phyloP scores from a whole-genome alignment of 805 yeast species.

The Myxozyma mucilagina region DNA sequence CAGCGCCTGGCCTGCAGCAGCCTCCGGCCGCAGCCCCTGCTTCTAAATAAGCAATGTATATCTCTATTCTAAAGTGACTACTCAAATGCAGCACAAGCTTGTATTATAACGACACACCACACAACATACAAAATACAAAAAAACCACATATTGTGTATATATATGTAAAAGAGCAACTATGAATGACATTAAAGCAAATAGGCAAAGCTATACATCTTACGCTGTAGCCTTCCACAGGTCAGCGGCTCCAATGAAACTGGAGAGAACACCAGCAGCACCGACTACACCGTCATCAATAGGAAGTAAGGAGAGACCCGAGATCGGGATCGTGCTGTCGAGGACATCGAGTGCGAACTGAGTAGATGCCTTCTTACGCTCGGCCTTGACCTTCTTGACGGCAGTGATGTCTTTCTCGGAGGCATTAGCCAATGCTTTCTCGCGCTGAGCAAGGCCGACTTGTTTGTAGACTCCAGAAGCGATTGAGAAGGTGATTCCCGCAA shows the following conservation, averaged over 20 bases:
- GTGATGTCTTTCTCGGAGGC: constrained; percentile 44
- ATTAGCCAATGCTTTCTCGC: constrained; percentile 39
- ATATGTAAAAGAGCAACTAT: neutral
- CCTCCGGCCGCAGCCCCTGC: neutral
- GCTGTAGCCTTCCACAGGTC: constrained; percentile 34
- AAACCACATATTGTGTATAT: neutral
- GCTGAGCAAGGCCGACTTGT: constrained; percentile 47
- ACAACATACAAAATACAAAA: neutral
- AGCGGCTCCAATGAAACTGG: constrained; percentile 70
- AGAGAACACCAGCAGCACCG: constrained; percentile 80
- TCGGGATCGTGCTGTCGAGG: constrained; percentile 73
- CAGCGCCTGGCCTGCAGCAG: constrained; percentile 3
- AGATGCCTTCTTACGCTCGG: constrained; percentile 50
- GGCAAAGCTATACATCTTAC: neutral
- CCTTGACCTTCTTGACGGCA: constrained; percentile 44
- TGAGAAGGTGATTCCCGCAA: constrained; percentile 65
- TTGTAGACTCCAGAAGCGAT: constrained; percentile 59
- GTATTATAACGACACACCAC: neutral
- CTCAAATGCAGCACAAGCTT: neutral
- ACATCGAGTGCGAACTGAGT: constrained; percentile 74
- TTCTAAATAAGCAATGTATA: neutral
- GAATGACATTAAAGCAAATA: neutral
- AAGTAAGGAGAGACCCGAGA: constrained; percentile 62
- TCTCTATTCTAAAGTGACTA: neutral
- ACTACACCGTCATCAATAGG: constrained; percentile 73